These are phyloP conservation scores for Claviceps cyperi DNA, from an alignment of 2,329 filamentous ascomycete species.

Conservation along the genomic window DNA sequence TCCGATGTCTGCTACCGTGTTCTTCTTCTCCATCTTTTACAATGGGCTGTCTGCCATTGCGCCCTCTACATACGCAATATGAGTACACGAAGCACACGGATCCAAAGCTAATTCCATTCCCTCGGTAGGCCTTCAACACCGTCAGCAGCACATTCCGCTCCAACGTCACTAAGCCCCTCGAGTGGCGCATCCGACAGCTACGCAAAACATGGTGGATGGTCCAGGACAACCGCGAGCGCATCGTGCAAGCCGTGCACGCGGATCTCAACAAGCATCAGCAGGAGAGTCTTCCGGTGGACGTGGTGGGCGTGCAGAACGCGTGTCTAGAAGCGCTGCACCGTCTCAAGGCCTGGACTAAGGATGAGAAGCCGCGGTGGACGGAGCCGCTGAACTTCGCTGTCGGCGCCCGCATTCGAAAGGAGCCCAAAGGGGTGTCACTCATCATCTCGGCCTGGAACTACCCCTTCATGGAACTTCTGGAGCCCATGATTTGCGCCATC, in stretches of 20 bases:
- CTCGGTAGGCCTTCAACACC: constrained; percentile 3
- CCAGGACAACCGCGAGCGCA: constrained; percentile 21
- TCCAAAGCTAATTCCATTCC: neutral
- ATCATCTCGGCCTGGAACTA: constrained; percentile 34
- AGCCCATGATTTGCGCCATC: constrained; percentile 27
- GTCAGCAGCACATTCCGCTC: constrained; percentile 5
- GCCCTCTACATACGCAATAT: too few species aligned
- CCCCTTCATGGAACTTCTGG: constrained; percentile 22
- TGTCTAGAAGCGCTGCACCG: constrained; percentile 22
- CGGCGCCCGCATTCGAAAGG: constrained; percentile 22
- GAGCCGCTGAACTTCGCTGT: constrained; percentile 17
- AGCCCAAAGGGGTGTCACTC: constrained; percentile 28
- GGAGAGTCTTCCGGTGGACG: constrained; percentile 19
- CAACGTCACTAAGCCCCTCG: constrained; percentile 19
- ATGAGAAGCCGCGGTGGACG: constrained; percentile 15
- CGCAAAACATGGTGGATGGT: constrained; percentile 27
- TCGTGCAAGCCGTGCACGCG: constrained; percentile 17
- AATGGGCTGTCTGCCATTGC: too few species aligned
- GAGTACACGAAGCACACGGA: too few species aligned
- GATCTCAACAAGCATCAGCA: constrained; percentile 22
- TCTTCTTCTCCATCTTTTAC: too few species aligned
- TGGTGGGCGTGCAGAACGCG: constrained; percentile 18
- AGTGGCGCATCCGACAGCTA: constrained; percentile 27
- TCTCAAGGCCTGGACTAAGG: constrained; percentile 25
- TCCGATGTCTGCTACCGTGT: too few species aligned